A percentile compares a stretch with the other conserved stretches of the same genome.
Evolutionary conservation across 2,329 filamentous ascomycete genomes (phyloP).

Genomic region (Fusarium nurragi): DNA sequence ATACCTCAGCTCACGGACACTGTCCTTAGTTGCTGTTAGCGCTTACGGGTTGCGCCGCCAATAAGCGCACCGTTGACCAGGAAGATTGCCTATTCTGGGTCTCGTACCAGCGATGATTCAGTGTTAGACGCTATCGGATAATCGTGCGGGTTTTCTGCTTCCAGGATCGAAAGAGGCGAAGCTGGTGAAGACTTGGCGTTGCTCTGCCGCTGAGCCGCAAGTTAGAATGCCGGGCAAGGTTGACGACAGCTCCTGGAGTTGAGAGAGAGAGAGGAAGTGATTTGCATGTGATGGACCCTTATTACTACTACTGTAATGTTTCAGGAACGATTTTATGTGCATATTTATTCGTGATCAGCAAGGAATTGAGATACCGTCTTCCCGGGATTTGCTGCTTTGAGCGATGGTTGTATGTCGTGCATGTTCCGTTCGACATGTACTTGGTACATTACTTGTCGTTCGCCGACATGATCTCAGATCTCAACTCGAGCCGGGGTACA

Average conservation of each 20-base stretch:
- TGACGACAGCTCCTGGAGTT: background rate
- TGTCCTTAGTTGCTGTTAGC: conserved; percentile 1
- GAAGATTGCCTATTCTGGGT: conserved; percentile 25
- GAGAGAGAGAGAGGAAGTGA: background rate
- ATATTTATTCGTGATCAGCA: background rate
- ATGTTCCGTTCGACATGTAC: background rate
- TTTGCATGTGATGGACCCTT: background rate
- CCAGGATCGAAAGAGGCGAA: conserved; percentile 8
- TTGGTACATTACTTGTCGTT: background rate
- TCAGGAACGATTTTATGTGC: no score
- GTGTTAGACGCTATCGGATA: background rate
- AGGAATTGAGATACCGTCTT: background rate
- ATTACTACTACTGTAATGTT: background rate
- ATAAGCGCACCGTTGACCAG: conserved; percentile 16
- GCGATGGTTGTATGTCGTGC: background rate
- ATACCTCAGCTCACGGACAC: conserved; percentile 9
- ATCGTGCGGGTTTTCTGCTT: background rate
- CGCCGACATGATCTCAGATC: background rate
- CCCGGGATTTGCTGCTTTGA: background rate
- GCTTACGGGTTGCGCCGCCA: conserved; percentile 14
- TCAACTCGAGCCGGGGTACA: background rate
- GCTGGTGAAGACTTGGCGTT: conserved; percentile 20
- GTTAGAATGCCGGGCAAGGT: background rate
- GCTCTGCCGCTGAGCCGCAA: conserved; percentile 33
- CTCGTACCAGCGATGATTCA: conserved; percentile 17